Evolutionary conservation across 768 basidiomycete species (phyloP).

Genomic region (Tulasnella sp.): DNA sequence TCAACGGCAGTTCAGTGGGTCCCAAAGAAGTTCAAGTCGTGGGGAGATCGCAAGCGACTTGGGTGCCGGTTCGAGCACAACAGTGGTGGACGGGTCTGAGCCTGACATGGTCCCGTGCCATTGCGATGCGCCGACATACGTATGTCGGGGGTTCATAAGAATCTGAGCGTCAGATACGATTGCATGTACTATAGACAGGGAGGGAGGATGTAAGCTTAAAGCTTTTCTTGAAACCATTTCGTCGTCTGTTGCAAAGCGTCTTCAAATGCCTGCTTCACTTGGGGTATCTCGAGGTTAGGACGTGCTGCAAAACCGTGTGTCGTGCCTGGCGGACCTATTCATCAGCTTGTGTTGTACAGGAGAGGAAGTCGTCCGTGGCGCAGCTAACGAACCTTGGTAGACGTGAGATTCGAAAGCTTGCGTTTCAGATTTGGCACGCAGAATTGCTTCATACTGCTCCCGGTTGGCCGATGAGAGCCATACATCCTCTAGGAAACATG

Average conservation of each 20-base stretch:
- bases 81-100: neutral
- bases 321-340: slow-evolving; percentile 33
- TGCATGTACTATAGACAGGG: neutral
- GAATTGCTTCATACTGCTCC: slow-evolving; percentile 29
- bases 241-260: slow-evolving; percentile 38
- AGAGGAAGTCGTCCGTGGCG: neutral
- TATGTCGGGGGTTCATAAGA: neutral
- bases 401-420: slow-evolving; percentile 32
- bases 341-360: neutral
- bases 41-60: neutral
- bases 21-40: neutral
- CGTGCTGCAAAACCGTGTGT: slow-evolving; percentile 44
- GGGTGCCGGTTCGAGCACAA: neutral
- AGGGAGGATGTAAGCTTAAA: slow-evolving; percentile 19
- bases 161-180: neutral
- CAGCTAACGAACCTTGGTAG: slow-evolving; percentile 31
- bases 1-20: neutral
- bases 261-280: slow-evolving; percentile 41
- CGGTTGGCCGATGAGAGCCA: slow-evolving; percentile 28
- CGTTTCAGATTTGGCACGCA: slow-evolving; percentile 29
- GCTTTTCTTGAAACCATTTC: slow-evolving; percentile 39
- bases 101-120: neutral
- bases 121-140: neutral
- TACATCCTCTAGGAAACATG: slow-evolving; percentile 30
- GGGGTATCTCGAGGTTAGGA: slow-evolving; percentile 38